Evolutionary conservation across 331 rosid species (phyloP), one percentile per base, ranked within the genome.

Genomic region (Pyrus hybrid): DNA sequence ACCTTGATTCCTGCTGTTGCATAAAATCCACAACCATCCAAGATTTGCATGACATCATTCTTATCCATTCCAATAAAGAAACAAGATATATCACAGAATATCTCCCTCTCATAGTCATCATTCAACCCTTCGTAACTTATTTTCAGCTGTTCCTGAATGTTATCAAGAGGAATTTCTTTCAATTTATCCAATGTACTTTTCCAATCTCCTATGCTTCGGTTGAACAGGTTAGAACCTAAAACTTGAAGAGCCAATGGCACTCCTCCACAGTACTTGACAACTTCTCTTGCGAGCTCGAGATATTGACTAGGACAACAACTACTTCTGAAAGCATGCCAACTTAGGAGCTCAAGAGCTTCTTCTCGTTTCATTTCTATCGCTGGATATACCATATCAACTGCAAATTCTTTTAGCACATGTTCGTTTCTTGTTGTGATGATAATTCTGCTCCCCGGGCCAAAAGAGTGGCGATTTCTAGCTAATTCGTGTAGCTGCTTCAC

Each of bases 31-130:
- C 72, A 79, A 1, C 53, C 69, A 65, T 79, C 14, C 41, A 79
- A 26, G 63, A 79, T 65, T n/a, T 25, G 25, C 3, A 2, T 41
- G 5, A 62, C 81, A 57, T 79, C 32, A 10, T 22, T 53, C 37
- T 61, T 47, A 4, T 83, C 74, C 81, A 49, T 76, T 2, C 83
- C 79, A 20, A 83, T 61, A 41, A 79, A 79, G 41, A 79, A 83
- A 53, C 81, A 79, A 8, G 76, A 65, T 35, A 83, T 35, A 23
- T 83, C 79, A 16, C 72, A 79, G 20, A 83, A 83, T 66, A 83
- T 79, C 4, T 72, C 79, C 30, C 30, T 79, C 68, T 18, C 20
- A 0, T 18, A 51, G 8, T 83, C 68, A 41, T 83, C 68, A 10
- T 18, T 20, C 23, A 83, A 28, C 18, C 60, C 78, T 49, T 83